A percentile compares a stretch with the other conserved stretches of the same genome.
phyloP scores from a whole-genome alignment of 805 yeast genomes.

The Candida cerambycidarum region DNA sequence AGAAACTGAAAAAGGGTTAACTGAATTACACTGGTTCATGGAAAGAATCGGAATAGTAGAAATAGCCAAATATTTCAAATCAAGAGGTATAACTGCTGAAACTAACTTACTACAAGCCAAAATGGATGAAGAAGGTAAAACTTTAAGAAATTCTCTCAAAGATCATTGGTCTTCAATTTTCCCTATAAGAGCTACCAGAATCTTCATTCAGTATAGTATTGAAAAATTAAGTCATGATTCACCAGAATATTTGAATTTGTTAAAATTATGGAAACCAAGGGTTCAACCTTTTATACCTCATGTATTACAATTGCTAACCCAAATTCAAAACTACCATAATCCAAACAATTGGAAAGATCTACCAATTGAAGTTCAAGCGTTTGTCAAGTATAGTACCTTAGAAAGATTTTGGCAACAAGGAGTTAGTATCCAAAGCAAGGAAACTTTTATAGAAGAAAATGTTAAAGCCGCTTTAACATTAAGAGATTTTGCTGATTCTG shows the following conservation, averaged over 20 bases:
- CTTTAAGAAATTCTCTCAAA: slow-evolving; percentile 72
- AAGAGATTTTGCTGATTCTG: slow-evolving; percentile 96
- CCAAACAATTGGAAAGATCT: slow-evolving; percentile 87
- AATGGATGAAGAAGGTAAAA: slow-evolving; percentile 88
- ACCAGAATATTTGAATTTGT: slow-evolving; percentile 66
- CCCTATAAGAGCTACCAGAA: slow-evolving; percentile 93
- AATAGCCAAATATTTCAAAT: slow-evolving; percentile 87
- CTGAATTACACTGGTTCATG: slow-evolving; percentile 97
- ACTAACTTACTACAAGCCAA: slow-evolving; percentile 73
- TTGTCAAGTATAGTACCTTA: slow-evolving; percentile 83
- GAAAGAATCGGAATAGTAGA: slow-evolving; percentile 92
- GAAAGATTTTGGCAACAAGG: slow-evolving; percentile 99
- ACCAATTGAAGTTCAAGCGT: slow-evolving; percentile 87
- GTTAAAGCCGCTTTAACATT: slow-evolving; percentile 91
- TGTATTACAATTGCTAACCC: slow-evolving; percentile 80
- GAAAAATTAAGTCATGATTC: slow-evolving; percentile 83
- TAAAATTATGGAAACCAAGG: slow-evolving; percentile 88
- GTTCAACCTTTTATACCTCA: slow-evolving; percentile 90
- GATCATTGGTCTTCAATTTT: slow-evolving; percentile 92
- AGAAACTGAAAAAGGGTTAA: slow-evolving; percentile 81
- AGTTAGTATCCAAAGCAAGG: slow-evolving; percentile 89
- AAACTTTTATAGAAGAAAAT: slow-evolving; percentile 90
- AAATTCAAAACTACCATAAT: slow-evolving; percentile 91
- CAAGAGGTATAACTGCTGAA: slow-evolving; percentile 73
- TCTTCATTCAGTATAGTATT: slow-evolving; percentile 91